Evolutionary conservation across 768 basidiomycete genomes (phyloP).

Genomic region (Roridomyces roridus): DNA sequence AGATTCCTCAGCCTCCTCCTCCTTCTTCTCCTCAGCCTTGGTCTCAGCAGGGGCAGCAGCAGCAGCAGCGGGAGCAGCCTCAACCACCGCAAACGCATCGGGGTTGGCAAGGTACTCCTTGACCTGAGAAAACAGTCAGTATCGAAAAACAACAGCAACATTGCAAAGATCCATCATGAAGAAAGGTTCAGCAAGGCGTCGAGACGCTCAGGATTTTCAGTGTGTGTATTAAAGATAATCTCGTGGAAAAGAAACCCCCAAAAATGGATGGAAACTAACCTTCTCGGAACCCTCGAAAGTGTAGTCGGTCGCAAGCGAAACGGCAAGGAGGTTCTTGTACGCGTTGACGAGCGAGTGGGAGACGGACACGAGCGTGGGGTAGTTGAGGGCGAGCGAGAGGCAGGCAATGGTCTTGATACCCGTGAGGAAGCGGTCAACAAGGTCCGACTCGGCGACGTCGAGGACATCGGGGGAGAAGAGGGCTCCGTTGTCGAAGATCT

Average conservation of each 20-base stretch:
- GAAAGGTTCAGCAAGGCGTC: constrained; percentile 45
- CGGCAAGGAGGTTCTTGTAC: constrained; percentile 96
- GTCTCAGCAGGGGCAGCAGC: constrained; percentile 64
- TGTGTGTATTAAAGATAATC: constrained; percentile 56
- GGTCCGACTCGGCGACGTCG: constrained; percentile 90
- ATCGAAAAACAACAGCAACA: constrained; percentile 2
- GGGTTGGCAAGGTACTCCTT: constrained; percentile 98
- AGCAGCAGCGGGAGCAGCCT: constrained; percentile 62
- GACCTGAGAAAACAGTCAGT: constrained; percentile 56
- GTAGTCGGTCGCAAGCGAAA: constrained; percentile 92
- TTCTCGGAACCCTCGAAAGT: constrained; percentile 93
- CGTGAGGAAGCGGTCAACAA: constrained; percentile 89
- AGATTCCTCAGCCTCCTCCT: constrained; percentile 80
- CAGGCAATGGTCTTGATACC: constrained; percentile 96
- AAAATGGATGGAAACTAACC: constrained; percentile 65
- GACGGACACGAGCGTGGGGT: constrained; percentile 95
- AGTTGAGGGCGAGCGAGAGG: constrained; percentile 94
- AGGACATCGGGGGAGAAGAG: constrained; percentile 89
- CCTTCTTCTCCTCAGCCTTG: constrained; percentile 74
- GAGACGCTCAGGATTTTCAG: constrained; percentile 85
- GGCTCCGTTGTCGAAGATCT: constrained; percentile 95
- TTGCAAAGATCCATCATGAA: constrained; percentile 38
- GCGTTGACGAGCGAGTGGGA: constrained; percentile 96
- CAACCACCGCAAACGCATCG: constrained; percentile 92
- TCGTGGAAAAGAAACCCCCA: constrained; percentile 27